Conservation (phyloP, 2,329 filamentous ascomycete genomes). For the Ceratocystis eucalypticola region DNA sequence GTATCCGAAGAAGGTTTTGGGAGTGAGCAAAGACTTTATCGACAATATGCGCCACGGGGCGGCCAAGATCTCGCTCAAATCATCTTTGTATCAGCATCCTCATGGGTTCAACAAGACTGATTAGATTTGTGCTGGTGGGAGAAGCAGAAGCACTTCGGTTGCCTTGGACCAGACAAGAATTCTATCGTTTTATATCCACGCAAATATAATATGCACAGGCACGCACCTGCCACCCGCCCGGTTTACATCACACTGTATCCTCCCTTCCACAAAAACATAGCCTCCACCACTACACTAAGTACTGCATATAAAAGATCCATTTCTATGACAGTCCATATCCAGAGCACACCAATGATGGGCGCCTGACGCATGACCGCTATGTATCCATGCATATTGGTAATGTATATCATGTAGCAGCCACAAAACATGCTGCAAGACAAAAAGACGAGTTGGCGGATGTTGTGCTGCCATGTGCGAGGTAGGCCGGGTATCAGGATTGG, state of each 20-base stretch:
- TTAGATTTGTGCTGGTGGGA: not conserved
- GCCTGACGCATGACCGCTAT: slow-evolving; percentile 83
- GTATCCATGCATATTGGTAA: slow-evolving; percentile 69
- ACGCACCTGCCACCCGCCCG: not conserved
- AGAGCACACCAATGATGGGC: slow-evolving; percentile 76
- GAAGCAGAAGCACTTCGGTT: not conserved
- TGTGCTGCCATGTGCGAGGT: slow-evolving; percentile 31
- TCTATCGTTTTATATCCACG: not conserved
- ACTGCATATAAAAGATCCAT: slow-evolving; percentile 57
- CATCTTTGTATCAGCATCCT: not conserved
- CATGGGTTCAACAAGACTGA: not conserved
- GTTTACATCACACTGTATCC: slow-evolving; percentile 35
- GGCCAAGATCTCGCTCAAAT: not conserved
- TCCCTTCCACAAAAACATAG: slow-evolving; percentile 34
- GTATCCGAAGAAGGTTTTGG: slow-evolving; percentile 13
- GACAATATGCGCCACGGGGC: no score
- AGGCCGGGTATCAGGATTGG: slow-evolving; percentile 38
- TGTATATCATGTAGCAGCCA: slow-evolving; percentile 69
- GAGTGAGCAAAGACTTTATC: not conserved
- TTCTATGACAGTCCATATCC: slow-evolving; percentile 89
- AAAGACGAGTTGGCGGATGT: slow-evolving; percentile 49
- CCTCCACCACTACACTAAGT: slow-evolving; percentile 35
- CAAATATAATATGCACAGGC: not conserved
- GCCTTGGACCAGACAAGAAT: not conserved
- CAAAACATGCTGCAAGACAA: slow-evolving; percentile 43